Base-by-base conservation (phyloP, 108 stramenopile genomes). In the Discostella stelligeroides region DNA sequence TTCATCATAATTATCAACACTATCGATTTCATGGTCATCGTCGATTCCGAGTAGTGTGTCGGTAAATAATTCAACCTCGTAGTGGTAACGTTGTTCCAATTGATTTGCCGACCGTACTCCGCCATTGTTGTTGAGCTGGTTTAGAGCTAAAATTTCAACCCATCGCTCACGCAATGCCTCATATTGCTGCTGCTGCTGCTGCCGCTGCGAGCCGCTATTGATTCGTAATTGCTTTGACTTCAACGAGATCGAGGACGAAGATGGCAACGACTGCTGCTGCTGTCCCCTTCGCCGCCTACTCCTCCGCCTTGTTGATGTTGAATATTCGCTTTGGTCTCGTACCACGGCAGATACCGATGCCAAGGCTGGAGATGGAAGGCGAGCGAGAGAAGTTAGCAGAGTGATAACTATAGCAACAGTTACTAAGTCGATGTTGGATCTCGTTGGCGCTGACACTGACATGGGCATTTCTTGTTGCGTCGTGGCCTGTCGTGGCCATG, bases 151-250 rank as follows among this genome's bases (percentile, higher is more conserved):
- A 49, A 73, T 20, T 17, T 66, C 73, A 24, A 67, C 14, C 73
- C 73, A 75, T 66, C 60, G 39, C 29, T 75, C 73, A 42, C 66
- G n/a, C 10, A 72, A 61, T 23, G 60, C 59, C 38, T 66, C 71
- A 6, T 34, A 34, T 5, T 34, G 34, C 34, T 34, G 34, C 34
- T 34, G 34, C 6, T 6, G 34, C 6, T 34, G 34, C 34, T 25
- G 11, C 66, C 8, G 34, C 4, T 0, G 5, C 30, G 14, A 21
- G 28, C 42, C 34, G 25, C 40, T 56, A 18, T 56, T 56, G 45
- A 51, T 75, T 75, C 24, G 53, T 63, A 24, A 17, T 23, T 10
- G 59, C 9, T n/a, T n/a, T 13, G 13, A 2, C 13, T 10, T 13
- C 4, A 10, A 45, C 4, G 43, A 17, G n/a, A 34, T 34, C n/a